A percentile compares a stretch with the other conserved stretches of the same genome.
Evolutionary conservation across 257 asterid genomes (phyloP).

Genomic region (Gardenia jasminoides): DNA sequence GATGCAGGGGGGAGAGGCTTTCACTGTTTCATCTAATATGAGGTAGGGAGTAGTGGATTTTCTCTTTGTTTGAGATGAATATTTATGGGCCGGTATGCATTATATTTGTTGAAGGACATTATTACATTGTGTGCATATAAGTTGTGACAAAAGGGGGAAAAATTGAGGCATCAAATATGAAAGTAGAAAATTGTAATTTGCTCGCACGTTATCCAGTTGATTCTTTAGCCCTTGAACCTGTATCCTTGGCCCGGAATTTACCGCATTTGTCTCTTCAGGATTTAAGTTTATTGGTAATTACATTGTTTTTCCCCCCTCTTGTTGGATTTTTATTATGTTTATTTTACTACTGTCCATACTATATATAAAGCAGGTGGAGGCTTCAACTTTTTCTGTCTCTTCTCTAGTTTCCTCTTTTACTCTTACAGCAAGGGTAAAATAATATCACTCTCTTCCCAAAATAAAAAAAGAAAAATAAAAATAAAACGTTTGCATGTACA

Average conservation of each 20-base stretch:
- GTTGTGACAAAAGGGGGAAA: background rate
- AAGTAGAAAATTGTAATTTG: background rate
- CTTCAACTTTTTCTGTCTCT: no score
- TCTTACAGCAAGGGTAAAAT: no score
- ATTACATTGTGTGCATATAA: background rate
- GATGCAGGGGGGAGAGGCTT: conserved; percentile 12
- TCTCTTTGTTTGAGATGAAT: background rate
- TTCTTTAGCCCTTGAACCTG: background rate
- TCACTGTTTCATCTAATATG: conserved; percentile 6
- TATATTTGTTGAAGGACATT: background rate
- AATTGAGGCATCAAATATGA: background rate
- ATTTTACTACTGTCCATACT: background rate
- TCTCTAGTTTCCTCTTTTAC: no score
- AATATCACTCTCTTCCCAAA: no score
- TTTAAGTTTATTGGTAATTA: background rate
- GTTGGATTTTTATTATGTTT: background rate
- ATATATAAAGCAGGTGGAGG: no score
- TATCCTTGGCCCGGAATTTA: background rate
- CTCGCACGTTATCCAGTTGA: background rate
- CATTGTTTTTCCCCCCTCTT: no score
- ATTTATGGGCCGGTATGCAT: background rate
- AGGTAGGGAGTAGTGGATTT: conserved; percentile 11
- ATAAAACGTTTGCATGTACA: no score
- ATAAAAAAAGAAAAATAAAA: no score
- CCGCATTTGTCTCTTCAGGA: background rate